These are phyloP conservation scores for Chlamydomonas incerta DNA, from an alignment of 139 green algal species.

Conservation along the genomic window DNA sequence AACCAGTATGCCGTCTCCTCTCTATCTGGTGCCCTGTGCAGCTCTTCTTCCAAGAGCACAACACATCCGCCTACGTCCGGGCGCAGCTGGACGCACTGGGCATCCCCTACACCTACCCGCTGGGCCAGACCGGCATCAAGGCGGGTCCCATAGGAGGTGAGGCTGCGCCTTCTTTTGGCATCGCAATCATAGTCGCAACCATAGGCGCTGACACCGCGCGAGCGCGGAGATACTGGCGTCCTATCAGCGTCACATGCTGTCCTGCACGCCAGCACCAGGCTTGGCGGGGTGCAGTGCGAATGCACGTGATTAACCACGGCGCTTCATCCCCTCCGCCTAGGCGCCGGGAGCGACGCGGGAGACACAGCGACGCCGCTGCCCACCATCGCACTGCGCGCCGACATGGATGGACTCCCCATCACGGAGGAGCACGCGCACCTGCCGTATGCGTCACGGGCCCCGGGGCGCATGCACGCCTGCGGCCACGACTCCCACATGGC, in stretches of 20 bases:
- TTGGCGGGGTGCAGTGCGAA: too few species aligned
- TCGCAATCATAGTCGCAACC: too few species aligned
- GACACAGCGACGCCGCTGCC: neutral
- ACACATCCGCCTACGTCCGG: slow-evolving; percentile 77
- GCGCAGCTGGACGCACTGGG: slow-evolving; percentile 67
- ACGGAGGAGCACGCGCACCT: slow-evolving; percentile 11
- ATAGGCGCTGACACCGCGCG: too few species aligned
- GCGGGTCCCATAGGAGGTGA: slow-evolving; percentile 40
- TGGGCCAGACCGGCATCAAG: slow-evolving; percentile 79
- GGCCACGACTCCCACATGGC: slow-evolving; percentile 90
- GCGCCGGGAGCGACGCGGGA: neutral
- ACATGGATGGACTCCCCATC: slow-evolving; percentile 95
- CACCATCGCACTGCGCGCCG: slow-evolving; percentile 80
- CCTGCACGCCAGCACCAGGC: too few species aligned
- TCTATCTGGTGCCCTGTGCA: too few species aligned
- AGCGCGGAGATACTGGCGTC: too few species aligned
- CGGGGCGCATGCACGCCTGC: slow-evolving; percentile 89
- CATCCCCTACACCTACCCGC: slow-evolving; percentile 71
- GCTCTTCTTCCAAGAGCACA: slow-evolving; percentile 58
- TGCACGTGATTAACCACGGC: too few species aligned
- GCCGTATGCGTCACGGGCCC: slow-evolving; percentile 26
- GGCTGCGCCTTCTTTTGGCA: too few species aligned
- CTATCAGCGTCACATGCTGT: too few species aligned
- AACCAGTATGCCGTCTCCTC: too few species aligned
- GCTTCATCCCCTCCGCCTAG: too few species aligned